Evolutionary conservation across 169 alveolate genomes (phyloP).

Genomic region (Cryptosporidium meleagridis): DNA sequence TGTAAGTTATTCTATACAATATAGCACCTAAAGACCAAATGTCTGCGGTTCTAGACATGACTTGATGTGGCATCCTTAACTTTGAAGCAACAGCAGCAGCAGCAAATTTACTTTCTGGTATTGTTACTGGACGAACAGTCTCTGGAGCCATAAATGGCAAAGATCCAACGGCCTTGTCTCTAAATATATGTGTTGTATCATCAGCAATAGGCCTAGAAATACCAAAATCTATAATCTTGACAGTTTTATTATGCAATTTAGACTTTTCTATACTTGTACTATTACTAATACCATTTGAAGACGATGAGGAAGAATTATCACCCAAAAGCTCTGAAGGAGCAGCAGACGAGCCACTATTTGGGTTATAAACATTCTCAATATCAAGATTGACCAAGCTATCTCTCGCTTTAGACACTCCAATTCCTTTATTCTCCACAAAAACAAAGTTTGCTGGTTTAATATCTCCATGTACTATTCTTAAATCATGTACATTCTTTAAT

Average conservation of each 20-base stretch:
- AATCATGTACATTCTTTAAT: slow-evolving; percentile 63
- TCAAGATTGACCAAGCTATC: neutral
- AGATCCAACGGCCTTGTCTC: slow-evolving; percentile 74
- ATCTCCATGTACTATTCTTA: slow-evolving; percentile 72
- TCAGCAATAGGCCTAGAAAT: slow-evolving; percentile 72
- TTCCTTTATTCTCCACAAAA: slow-evolving; percentile 46
- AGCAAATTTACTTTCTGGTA: slow-evolving; percentile 71
- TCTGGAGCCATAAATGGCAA: slow-evolving; percentile 74
- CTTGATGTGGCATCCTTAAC: slow-evolving; percentile 67
- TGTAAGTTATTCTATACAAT: slow-evolving; percentile 49
- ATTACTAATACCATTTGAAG: neutral
- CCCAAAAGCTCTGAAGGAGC: neutral
- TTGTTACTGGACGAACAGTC: slow-evolving; percentile 66
- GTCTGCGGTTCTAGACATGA: slow-evolving; percentile 72
- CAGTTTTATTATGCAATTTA: slow-evolving; percentile 14
- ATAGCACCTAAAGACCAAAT: slow-evolving; percentile 74
- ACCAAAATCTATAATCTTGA: slow-evolving; percentile 72
- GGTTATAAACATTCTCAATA: slow-evolving; percentile 1
- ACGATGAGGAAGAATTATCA: neutral
- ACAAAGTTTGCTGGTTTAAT: slow-evolving; percentile 72
- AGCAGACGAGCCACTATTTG: neutral
- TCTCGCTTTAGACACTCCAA: neutral
- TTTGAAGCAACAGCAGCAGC: slow-evolving; percentile 67
- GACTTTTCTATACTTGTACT: neutral
- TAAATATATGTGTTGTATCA: slow-evolving; percentile 69